phyloP scores from a whole-genome alignment of 208 protist species.

The Crithidia thermophila region DNA sequence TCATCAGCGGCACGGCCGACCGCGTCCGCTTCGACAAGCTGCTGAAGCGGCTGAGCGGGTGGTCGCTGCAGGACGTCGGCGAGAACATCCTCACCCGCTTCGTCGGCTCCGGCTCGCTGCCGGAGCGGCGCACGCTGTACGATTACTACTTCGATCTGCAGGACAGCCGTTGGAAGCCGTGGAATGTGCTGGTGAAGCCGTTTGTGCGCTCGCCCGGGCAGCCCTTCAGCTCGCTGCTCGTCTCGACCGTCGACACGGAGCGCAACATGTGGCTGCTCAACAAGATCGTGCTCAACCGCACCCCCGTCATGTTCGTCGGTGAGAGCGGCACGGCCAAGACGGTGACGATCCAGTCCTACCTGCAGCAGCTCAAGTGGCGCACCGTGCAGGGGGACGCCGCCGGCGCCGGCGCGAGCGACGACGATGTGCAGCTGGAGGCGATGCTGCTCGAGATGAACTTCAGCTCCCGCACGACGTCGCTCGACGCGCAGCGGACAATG shows the following conservation, averaged over 20 bases:
- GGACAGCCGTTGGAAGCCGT: constrained; percentile 95
- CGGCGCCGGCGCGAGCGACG: not conserved
- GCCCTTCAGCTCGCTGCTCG: constrained; percentile 97
- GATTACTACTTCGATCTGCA: constrained; percentile 98
- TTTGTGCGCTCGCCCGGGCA: constrained; percentile 88
- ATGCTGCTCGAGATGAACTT: constrained; percentile 97
- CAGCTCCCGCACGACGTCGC: constrained; percentile 94
- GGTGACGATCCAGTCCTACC: constrained; percentile 96
- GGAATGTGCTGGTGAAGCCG: constrained; percentile 92
- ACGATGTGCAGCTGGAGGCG: constrained; percentile 86
- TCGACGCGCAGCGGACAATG: constrained; percentile 96
- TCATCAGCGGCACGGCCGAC: constrained; percentile 79
- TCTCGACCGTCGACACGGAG: constrained; percentile 99
- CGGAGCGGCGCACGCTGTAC: constrained; percentile 95
- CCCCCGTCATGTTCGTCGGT: constrained; percentile 96
- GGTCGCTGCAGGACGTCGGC: constrained; percentile 91
- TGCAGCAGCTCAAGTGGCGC: constrained; percentile 86
- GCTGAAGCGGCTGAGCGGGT: constrained; percentile 94
- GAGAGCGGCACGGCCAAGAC: constrained; percentile 99
- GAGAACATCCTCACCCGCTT: constrained; percentile 92
- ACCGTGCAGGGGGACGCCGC: constrained; percentile 37
- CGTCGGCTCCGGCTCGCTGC: constrained; percentile 89
- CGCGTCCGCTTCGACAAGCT: constrained; percentile 94
- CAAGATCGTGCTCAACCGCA: constrained; percentile 89
- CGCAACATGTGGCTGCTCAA: constrained; percentile 97